A percentile compares a stretch with the other conserved stretches of the same genome.
phyloP scores from a whole-genome alignment of 2,329 filamentous ascomycete species.

The Ascochyta viciae-villosae region DNA sequence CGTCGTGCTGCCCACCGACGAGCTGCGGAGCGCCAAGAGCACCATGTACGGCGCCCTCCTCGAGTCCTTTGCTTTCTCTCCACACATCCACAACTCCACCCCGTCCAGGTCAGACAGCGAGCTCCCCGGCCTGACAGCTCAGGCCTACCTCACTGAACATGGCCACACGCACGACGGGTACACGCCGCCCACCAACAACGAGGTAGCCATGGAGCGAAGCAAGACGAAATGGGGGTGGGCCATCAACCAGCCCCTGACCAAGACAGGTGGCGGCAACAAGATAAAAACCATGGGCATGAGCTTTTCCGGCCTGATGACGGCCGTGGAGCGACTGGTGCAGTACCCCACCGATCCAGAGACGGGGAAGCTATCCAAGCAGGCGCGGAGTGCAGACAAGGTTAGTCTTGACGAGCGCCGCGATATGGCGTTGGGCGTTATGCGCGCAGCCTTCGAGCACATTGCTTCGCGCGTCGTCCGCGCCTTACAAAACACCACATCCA shows the following conservation, averaged over 20 bases:
- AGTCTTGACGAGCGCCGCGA: conserved; percentile 66
- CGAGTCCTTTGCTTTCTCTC: conserved; percentile 76
- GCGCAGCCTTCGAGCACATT: conserved; percentile 86
- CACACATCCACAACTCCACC: neutral
- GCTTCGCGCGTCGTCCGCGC: conserved; percentile 75
- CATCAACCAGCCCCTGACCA: conserved; percentile 71
- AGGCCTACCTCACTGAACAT: conserved; percentile 26
- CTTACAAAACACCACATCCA: conserved; percentile 54
- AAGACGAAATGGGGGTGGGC: conserved; percentile 68
- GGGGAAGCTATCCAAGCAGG: conserved; percentile 36
- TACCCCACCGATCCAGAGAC: conserved; percentile 42
- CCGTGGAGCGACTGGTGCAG: conserved; percentile 65
- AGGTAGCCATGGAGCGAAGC: conserved; percentile 63
- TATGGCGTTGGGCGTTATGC: conserved; percentile 78
- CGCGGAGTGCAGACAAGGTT: conserved; percentile 52
- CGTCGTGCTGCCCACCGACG: conserved; percentile 69
- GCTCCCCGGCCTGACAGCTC: conserved; percentile 23
- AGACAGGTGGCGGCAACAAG: conserved; percentile 48
- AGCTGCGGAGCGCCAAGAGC: conserved; percentile 62
- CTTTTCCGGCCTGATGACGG: conserved; percentile 75
- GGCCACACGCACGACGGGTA: conserved; percentile 57
- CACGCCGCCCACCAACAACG: conserved; percentile 63
- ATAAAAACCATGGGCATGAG: conserved; percentile 45
- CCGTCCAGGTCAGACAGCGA: neutral
- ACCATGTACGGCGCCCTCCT: conserved; percentile 84